Conservation (phyloP, 129 eudicot species). For the Logfia minima region DNA sequence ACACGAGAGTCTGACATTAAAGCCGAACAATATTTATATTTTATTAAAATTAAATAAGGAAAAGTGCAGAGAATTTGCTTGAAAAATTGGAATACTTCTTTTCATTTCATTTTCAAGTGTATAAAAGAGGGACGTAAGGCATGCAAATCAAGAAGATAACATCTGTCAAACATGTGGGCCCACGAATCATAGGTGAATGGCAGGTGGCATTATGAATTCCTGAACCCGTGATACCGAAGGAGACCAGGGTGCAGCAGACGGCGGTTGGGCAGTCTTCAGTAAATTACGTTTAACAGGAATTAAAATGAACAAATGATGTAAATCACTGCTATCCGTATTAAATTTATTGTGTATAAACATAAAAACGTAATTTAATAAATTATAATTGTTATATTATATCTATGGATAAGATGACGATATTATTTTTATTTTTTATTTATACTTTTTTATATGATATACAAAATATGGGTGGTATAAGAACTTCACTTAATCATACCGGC, state of each 20-base stretch:
- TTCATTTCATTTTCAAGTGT: not conserved
- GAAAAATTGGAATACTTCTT: not conserved
- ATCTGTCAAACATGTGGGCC: slow-evolving; percentile 39
- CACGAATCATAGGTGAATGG: not conserved
- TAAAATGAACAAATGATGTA: not conserved
- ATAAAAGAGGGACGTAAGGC: slow-evolving; percentile 21
- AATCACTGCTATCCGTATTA: too few relatives aligned
- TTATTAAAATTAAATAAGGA: not conserved
- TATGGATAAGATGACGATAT: too few relatives aligned
- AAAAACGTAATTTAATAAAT: too few relatives aligned
- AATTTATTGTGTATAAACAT: too few relatives aligned
- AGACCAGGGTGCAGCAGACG: not conserved
- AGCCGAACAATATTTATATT: too few relatives aligned
- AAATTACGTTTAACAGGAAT: not conserved
- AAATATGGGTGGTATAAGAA: too few relatives aligned
- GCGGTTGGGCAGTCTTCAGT: not conserved
- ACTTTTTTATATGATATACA: too few relatives aligned
- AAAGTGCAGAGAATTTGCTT: not conserved
- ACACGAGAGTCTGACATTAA: slow-evolving; percentile 14
- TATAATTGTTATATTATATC: too few relatives aligned
- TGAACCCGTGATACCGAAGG: slow-evolving; percentile 9
- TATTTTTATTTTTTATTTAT: too few relatives aligned
- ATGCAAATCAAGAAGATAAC: slow-evolving; percentile 50
- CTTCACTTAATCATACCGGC: too few relatives aligned
- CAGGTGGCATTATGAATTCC: not conserved